Evolutionary conservation across 805 yeast genomes (phyloP).

Genomic region (Brettanomyces naardenensis): DNA sequence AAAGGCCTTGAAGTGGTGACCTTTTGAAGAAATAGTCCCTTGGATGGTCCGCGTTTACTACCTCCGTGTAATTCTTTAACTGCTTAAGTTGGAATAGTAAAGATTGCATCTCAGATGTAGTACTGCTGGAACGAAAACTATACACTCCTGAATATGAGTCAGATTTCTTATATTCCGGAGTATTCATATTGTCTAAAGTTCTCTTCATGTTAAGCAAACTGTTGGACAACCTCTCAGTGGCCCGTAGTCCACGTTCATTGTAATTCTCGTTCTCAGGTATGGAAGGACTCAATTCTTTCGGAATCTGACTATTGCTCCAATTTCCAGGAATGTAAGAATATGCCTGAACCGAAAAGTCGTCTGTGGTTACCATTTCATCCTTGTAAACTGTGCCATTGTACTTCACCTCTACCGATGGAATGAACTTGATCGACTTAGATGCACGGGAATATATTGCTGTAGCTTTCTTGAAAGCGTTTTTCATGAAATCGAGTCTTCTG

Average conservation of each 20-base stretch:
- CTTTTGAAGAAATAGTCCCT: conserved; percentile 25
- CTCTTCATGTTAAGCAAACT: conserved; percentile 24
- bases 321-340: conserved; percentile 2
- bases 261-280: conserved; percentile 13
- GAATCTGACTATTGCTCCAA: conserved; percentile 4
- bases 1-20: conserved; percentile 13
- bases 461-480: conserved; percentile 21
- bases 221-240: conserved; percentile 12
- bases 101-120: conserved; percentile 29
- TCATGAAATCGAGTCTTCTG: conserved; percentile 29
- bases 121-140: conserved; percentile 7
- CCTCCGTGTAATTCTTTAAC: conserved; percentile 24
- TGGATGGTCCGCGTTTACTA: conserved; percentile 27
- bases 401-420: conserved; percentile 35
- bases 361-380: conserved; percentile 26
- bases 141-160: conserved; percentile 7
- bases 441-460: conserved; percentile 22
- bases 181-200: conserved; percentile 19
- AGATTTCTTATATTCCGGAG: conserved; percentile 18
- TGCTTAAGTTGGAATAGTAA: conserved; percentile 26
- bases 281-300: conserved; percentile 19
- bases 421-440: conserved; percentile 20
- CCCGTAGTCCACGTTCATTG: conserved; percentile 7
- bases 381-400: conserved; percentile 30
- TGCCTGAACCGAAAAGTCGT: conserved; percentile 10